Evolutionary conservation across 176 grass and related monocot genomes (phyloP), one percentile per base, ranked within the genome.

Genomic region (Elaeis guineensis): DNA sequence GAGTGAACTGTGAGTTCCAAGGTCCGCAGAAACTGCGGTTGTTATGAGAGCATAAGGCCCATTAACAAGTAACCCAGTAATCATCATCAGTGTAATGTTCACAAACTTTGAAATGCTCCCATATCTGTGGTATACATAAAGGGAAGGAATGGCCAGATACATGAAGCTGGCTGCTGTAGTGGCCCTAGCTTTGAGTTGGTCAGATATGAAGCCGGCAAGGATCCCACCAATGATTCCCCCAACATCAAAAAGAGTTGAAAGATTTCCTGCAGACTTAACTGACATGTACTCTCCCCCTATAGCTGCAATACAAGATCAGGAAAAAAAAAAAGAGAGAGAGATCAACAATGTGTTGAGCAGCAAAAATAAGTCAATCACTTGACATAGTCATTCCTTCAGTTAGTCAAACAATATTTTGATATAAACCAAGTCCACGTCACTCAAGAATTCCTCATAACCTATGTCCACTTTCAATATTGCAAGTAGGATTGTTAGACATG

Each of bases 31-130:
- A 50, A 89, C 81, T 21, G 80, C 77, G 56, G 86, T 89, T 44
- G 86, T 81, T 81, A 85, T 85, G 25, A 89, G 78, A 71, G 86
- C 77, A 74, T 78, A 85, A 17, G 81, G 86, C 23, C 81, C 86
- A 23, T 89, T 89, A 52, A 89, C 81, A 75, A 89, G 81, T 26
- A 89, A 75, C 32, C 86, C 86, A 62, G 58, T 58, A 70, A 81
- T 61, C 81, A 89, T 85, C 86, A 89, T 85, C 58, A 85, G 54
- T 0, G 24, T 22, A 62, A 79, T 69, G 59, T 89, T 89, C 50
- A 63, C 39, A 28, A 30, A 63, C 55, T 80, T 62, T 61, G 86
- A 85, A 75, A 54, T 62, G 61, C 71, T 60, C 16, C 81, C 81
- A 71, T 82, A 89, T 58, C 66, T 65, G 74, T 62, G 62, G 62